Conservation (phyloP, 257 asterid genomes). For the Solanum habrochaites region DNA sequence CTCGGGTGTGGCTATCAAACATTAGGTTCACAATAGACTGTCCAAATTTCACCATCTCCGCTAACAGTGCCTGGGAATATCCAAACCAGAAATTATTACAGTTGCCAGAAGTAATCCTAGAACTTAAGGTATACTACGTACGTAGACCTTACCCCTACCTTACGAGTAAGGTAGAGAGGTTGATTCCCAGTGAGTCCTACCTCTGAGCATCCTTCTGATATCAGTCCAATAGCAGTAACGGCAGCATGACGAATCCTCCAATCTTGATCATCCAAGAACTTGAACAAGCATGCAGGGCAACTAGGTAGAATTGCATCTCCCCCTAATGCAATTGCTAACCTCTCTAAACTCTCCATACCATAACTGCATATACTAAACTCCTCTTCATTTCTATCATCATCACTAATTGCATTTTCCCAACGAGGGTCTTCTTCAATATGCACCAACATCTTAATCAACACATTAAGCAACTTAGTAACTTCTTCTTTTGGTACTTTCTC, state of each 20-base stretch:
- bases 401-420: not conserved
- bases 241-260: not conserved
- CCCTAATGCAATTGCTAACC: constrained; percentile 1
- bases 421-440: not conserved
- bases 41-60: not conserved
- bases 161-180: not conserved
- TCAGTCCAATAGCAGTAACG: not conserved
- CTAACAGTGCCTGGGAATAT: not conserved
- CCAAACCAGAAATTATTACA: not conserved
- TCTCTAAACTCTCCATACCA: not conserved
- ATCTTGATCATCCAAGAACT: not conserved
- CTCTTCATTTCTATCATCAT: not conserved
- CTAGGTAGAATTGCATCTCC: not conserved
- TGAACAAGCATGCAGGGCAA: not conserved
- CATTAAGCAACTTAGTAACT: not conserved
- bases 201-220: constrained; percentile 1
- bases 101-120: not conserved
- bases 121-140: not conserved
- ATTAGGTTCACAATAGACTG: not conserved
- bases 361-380: not conserved
- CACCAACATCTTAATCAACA: not conserved
- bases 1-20: not conserved
- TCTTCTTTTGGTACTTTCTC: not conserved
- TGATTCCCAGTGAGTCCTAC: not conserved
- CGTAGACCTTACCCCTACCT: not conserved